A percentile compares a stretch with the other conserved stretches of the same genome.
phyloP scores from a whole-genome alignment of 192 early-diverging fungal genomes.

The Backusella tarrabulga region DNA sequence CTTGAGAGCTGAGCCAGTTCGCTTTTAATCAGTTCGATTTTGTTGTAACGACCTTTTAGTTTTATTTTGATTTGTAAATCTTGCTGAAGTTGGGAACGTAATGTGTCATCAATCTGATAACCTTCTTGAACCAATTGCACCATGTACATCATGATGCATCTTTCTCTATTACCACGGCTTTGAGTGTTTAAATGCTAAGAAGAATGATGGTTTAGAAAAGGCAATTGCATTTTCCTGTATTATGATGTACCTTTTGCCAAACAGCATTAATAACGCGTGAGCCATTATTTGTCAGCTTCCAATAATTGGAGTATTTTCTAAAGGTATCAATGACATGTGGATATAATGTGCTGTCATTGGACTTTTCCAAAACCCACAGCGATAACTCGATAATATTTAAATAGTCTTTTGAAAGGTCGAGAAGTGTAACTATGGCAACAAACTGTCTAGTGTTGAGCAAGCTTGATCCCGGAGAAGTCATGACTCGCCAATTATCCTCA shows the following conservation, averaged over 20 bases:
- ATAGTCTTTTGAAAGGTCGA: slow-evolving; percentile 52
- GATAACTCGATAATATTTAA: slow-evolving; percentile 45
- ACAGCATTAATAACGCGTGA: slow-evolving; percentile 16
- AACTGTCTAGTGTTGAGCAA: slow-evolving; percentile 72
- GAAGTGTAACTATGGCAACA: slow-evolving; percentile 43
- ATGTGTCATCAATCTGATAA: slow-evolving; percentile 18
- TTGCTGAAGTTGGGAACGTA: slow-evolving; percentile 24
- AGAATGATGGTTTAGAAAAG: slow-evolving; percentile 5
- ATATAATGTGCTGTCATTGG: slow-evolving; percentile 46
- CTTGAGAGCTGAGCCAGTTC: slow-evolving; percentile 7
- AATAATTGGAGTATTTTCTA: slow-evolving; percentile 46
- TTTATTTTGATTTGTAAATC: slow-evolving; percentile 33
- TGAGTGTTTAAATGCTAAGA: slow-evolving; percentile 21
- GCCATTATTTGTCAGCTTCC: slow-evolving; percentile 40
- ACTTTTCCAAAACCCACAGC: slow-evolving; percentile 54
- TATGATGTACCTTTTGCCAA: slow-evolving; percentile 15
- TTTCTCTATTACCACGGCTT: slow-evolving; percentile 20
- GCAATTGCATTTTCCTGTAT: not conserved
- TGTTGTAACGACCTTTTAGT: not conserved
- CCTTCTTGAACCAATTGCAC: slow-evolving; percentile 39
- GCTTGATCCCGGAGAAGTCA: slow-evolving; percentile 71
- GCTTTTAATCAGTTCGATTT: not conserved
- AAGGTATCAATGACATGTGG: slow-evolving; percentile 49
- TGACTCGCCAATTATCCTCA: slow-evolving; percentile 78
- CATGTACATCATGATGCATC: slow-evolving; percentile 38